Percentiles rank a stretch among this genome's conserved stretches.
Evolutionary conservation across 495 filamentous ascomycete genomes (phyloP).

Genomic region (Annulohypoxylon nitens): DNA sequence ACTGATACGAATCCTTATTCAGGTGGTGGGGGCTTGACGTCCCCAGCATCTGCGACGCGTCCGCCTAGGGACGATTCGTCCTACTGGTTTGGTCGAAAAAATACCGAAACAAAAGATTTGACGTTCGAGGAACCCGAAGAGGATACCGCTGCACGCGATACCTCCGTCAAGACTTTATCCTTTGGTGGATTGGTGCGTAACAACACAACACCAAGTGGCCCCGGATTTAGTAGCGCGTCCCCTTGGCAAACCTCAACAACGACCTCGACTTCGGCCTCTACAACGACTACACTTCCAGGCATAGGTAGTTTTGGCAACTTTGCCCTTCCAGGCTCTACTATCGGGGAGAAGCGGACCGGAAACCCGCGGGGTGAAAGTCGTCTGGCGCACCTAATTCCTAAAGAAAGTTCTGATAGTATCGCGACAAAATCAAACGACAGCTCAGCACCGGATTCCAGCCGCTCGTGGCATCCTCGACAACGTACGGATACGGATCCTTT

Average conservation of each 20-base stretch:
- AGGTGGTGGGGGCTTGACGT: slow-evolving; percentile 60
- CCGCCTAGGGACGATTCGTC: slow-evolving; percentile 63
- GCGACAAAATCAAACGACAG: slow-evolving; percentile 55
- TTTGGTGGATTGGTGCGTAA: slow-evolving; percentile 77
- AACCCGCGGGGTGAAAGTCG: slow-evolving; percentile 81
- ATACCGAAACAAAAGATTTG: slow-evolving; percentile 68
- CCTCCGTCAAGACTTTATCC: slow-evolving; percentile 46
- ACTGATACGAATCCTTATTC: slow-evolving; percentile 79
- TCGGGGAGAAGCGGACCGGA: slow-evolving; percentile 80
- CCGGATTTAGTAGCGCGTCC: slow-evolving; percentile 67
- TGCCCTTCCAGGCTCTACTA: slow-evolving; percentile 65
- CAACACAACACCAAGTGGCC: slow-evolving; percentile 64
- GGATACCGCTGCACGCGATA: slow-evolving; percentile 43
- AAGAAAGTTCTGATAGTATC: slow-evolving; percentile 78
- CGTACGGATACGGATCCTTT: slow-evolving; percentile 89
- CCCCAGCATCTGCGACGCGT: slow-evolving; percentile 63
- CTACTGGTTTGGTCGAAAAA: slow-evolving; percentile 78
- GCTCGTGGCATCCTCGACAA: slow-evolving; percentile 65
- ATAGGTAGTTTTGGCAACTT: slow-evolving; percentile 94
- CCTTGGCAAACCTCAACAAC: slow-evolving; percentile 74
- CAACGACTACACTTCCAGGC: slow-evolving; percentile 67
- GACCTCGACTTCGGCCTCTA: slow-evolving; percentile 51
- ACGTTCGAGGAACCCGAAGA: slow-evolving; percentile 64
- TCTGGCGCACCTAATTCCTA: slow-evolving; percentile 84
- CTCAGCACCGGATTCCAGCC: slow-evolving; percentile 49